Evolutionary conservation across 768 basidiomycete species (phyloP), one percentile per base, ranked within the genome.

Genomic region (Sutorius australiensis): DNA sequence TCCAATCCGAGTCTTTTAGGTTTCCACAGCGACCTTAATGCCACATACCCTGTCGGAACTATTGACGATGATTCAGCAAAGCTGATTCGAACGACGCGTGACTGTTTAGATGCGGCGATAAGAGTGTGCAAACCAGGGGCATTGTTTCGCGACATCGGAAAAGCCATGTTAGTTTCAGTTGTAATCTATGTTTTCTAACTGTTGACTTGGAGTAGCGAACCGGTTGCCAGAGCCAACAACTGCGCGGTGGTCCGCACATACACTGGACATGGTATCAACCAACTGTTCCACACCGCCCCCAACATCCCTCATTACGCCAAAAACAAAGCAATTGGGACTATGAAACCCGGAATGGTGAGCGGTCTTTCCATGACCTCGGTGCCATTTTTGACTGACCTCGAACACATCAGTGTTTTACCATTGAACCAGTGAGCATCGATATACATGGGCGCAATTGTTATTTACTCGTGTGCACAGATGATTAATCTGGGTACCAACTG

Each of bases 261-360:
- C 69, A 92, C 89, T 3, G 95, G 92, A 13, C 95, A 95, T 66
- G 93, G 94, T 34, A 81, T 93, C 65, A 86, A 95, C 68, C 74
- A 89, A 51, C 74, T 92, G 55, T 97, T 95, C 78, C 94, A 97
- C 67, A 73, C 73, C 52, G 62, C 84, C 0, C 95, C 95, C 1
- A 97, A 94, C 67, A 83, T 97, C 37, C 92, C 93, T 11, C 95
- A 97, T 72, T 97, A 95, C 61, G 92, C 91, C 19, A 93, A 93
- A 68, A 95, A 92, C 65, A 95, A 94, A 70, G 91, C 90, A 38
- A 77, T 92, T 3, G 95, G 95, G 21, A 82, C 86, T 6, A 95
- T 98, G 94, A 94, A 92, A 67, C 72, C 89, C 21, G 95, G 95
- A 59, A 95, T 87, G 90, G 91, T 92, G 58, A 63, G 85, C 70